phyloP scores from a whole-genome alignment of 2,329 filamentous ascomycete species.

The Knoxdaviesia proteae region DNA sequence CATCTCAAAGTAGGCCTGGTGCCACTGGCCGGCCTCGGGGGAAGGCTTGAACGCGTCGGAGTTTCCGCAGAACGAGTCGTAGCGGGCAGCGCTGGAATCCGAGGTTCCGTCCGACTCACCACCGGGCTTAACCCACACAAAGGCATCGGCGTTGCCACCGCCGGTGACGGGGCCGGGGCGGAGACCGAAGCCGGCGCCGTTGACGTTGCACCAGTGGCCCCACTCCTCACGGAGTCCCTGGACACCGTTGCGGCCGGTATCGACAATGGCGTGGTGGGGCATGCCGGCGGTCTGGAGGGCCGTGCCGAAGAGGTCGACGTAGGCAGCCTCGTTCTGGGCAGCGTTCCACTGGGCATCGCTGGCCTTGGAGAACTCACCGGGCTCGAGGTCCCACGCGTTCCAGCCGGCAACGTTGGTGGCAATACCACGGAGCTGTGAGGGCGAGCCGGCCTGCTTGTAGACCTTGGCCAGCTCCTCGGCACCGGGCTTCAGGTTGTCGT shows the following conservation, averaged over 20 bases:
- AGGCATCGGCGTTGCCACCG: slow-evolving; percentile 36
- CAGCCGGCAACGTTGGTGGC: slow-evolving; percentile 19
- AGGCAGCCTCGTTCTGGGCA: slow-evolving; percentile 21
- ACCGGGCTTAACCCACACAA: slow-evolving; percentile 48
- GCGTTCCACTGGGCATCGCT: slow-evolving; percentile 19
- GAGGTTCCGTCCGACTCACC: slow-evolving; percentile 25
- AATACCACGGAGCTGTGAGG: slow-evolving; percentile 17
- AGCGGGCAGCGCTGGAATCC: slow-evolving; percentile 13
- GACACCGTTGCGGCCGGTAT: slow-evolving; percentile 19
- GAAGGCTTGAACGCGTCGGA: slow-evolving; percentile 23
- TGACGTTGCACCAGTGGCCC: slow-evolving; percentile 44
- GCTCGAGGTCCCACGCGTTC: slow-evolving; percentile 17
- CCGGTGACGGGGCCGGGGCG: slow-evolving; percentile 43
- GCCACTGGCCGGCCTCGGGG: slow-evolving; percentile 29
- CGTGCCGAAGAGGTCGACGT: slow-evolving; percentile 18
- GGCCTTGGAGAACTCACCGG: slow-evolving; percentile 20
- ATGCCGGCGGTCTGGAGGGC: slow-evolving; percentile 17
- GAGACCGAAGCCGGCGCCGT: slow-evolving; percentile 40
- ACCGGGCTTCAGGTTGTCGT: slow-evolving; percentile 29
- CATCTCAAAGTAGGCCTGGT: slow-evolving; percentile 9
- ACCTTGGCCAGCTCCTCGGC: slow-evolving; percentile 18
- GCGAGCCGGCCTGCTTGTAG: slow-evolving; percentile 16
- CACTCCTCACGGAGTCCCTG: slow-evolving; percentile 20
- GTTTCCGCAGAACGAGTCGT: slow-evolving; percentile 18
- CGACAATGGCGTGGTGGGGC: slow-evolving; percentile 21